Conservation (phyloP, 1,284 basidiomycete species). For the Pterulicium gracile region DNA sequence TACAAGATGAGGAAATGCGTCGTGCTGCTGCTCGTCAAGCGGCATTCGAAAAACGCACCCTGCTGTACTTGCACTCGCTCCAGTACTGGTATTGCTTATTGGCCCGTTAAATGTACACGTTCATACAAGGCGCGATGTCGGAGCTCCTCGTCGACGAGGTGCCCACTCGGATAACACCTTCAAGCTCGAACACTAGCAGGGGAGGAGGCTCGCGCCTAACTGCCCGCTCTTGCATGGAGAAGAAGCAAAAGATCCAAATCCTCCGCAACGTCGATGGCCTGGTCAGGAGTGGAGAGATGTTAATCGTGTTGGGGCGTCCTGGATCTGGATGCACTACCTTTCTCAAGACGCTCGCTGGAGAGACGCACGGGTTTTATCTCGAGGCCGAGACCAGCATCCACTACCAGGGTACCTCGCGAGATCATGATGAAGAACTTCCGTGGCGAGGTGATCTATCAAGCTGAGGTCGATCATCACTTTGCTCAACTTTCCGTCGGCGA, state of each 20-base stretch:
- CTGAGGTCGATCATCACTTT: conserved; percentile 39
- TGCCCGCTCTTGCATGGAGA: no score
- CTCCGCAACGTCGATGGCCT: conserved; percentile 28
- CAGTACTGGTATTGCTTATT: no score
- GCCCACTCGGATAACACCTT: no score
- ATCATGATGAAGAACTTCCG: conserved; percentile 26
- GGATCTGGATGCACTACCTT: conserved; percentile 13
- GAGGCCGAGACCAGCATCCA: conserved; percentile 5
- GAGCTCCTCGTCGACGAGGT: no score
- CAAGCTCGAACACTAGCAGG: no score
- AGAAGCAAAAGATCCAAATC: conserved; percentile 24
- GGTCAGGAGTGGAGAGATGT: conserved; percentile 31
- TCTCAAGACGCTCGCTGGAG: conserved; percentile 6
- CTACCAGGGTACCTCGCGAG: conserved; percentile 25
- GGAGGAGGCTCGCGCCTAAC: no score
- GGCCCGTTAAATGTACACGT: no score
- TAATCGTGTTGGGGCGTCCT: conserved; percentile 42
- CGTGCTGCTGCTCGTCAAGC: no score
- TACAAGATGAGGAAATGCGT: conserved; percentile 46
- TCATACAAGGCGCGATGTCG: no score
- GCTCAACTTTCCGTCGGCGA: conserved; percentile 45
- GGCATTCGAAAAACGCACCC: no score
- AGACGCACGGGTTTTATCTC: conserved; percentile 7
- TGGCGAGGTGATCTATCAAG: conserved; percentile 10
- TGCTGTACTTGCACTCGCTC: no score